Percentiles rank a stretch among this genome's conserved stretches.
Conservation (phyloP, 306 rosid genomes). For the Canavalia gladiata region DNA sequence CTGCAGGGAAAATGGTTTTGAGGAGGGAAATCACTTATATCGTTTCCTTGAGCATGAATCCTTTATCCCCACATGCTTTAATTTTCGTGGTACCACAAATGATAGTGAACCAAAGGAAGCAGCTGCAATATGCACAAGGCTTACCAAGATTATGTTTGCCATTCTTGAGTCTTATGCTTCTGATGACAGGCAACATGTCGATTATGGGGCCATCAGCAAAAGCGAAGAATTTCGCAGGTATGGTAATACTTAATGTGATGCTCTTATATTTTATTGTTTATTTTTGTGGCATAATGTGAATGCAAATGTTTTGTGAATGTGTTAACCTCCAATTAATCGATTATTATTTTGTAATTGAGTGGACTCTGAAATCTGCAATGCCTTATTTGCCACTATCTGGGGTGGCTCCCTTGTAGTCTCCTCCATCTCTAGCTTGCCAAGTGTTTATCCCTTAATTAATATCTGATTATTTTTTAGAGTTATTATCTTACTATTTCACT, state of each 20-base stretch:
- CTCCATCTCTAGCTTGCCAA: not conserved
- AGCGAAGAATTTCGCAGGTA: constrained; percentile 98
- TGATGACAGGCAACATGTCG: constrained; percentile 69
- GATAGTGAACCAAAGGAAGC: constrained; percentile 80
- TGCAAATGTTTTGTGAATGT: not conserved
- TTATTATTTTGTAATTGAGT: not conserved
- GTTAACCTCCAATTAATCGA: not conserved
- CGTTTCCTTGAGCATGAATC: constrained; percentile 95
- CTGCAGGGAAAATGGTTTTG: constrained; percentile 80
- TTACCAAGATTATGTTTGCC: constrained; percentile 88
- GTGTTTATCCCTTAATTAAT: constrained; percentile 19
- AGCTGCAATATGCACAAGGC: constrained; percentile 61
- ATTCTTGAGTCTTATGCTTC: constrained; percentile 91
- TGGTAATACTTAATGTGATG: not conserved
- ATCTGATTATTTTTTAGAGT: not conserved
- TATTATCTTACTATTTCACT: constrained; percentile 17
- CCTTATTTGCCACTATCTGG: not conserved
- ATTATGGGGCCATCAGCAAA: constrained; percentile 78
- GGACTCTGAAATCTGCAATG: constrained; percentile 18
- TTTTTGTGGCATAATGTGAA: constrained; percentile 5
- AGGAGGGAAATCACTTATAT: constrained; percentile 83
- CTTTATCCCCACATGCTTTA: constrained; percentile 71
- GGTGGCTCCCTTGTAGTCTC: not conserved
- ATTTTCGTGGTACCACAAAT: constrained; percentile 66
- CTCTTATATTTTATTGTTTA: not conserved